Percentiles rank a stretch among this genome's conserved stretches.
phyloP scores from a whole-genome alignment of 2,329 filamentous ascomycete species.

The Arthrinium puccinioides region DNA sequence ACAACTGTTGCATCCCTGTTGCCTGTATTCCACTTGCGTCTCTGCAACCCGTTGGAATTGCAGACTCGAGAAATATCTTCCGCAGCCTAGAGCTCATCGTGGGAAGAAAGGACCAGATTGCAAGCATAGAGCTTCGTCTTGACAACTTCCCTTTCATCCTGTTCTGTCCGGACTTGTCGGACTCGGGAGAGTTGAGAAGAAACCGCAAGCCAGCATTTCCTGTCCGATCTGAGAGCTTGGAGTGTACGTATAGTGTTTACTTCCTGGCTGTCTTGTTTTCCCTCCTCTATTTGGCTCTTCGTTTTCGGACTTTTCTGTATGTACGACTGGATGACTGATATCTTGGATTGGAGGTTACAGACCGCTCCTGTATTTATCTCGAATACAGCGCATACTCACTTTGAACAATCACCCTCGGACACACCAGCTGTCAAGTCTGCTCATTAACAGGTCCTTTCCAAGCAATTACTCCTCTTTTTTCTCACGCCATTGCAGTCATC shows the following conservation, averaged over 20 bases:
- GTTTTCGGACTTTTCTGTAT: constrained; percentile 10
- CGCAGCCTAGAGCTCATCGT: too few relatives aligned
- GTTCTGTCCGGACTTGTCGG: too few relatives aligned
- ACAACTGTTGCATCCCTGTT: too few relatives aligned
- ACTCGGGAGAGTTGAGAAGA: constrained; percentile 4
- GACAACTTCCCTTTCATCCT: constrained; percentile 8
- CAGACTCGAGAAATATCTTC: too few relatives aligned
- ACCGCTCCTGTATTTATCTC: constrained; percentile 32
- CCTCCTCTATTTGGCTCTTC: constrained; percentile 11
- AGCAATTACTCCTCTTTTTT: too few relatives aligned
- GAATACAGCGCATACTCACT: constrained; percentile 25
- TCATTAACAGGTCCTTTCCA: too few relatives aligned
- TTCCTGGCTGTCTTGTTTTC: constrained; percentile 15
- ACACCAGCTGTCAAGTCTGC: too few relatives aligned
- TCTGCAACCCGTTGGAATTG: too few relatives aligned
- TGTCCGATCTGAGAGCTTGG: constrained; percentile 18
- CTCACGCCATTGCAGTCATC: too few relatives aligned
- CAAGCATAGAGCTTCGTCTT: constrained; percentile 62
- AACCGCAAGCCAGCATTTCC: not conserved
- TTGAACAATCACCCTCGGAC: constrained; percentile 10
- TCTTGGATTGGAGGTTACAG: constrained; percentile 25
- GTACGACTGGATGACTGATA: constrained; percentile 27
- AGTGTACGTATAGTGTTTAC: constrained; percentile 48
- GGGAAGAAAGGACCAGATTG: constrained; percentile 28
- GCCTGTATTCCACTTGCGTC: too few relatives aligned